Percentiles rank a stretch among this genome's conserved stretches.
Conservation (phyloP, 176 grass and related monocot species). For the Leersia perrieri region DNA sequence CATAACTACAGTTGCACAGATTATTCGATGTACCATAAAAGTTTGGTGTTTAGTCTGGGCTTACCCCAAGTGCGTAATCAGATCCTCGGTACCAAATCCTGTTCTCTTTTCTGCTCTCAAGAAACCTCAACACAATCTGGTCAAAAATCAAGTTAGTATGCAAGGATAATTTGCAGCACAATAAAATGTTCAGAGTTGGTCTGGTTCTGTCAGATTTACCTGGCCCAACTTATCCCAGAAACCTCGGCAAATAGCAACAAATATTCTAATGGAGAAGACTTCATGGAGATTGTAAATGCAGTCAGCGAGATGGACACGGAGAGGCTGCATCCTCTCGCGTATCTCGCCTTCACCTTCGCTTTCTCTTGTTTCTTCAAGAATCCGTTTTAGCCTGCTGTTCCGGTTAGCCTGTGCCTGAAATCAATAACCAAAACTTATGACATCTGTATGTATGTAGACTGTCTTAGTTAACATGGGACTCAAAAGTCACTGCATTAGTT, state of each 20-base stretch:
- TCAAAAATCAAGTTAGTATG: slow-evolving; percentile 20
- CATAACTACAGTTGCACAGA: background rate
- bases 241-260: slow-evolving; percentile 83
- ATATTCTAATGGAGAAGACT: slow-evolving; percentile 83
- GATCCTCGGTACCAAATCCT: slow-evolving; percentile 87
- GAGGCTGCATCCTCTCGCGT: slow-evolving; percentile 74
- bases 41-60: background rate
- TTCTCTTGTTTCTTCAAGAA: slow-evolving; percentile 90
- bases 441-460: background rate
- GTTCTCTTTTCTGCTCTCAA: slow-evolving; percentile 97
- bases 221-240: slow-evolving; percentile 91
- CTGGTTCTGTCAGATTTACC: slow-evolving; percentile 41
- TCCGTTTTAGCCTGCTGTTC: slow-evolving; percentile 67
- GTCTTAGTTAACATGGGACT: background rate
- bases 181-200: background rate
- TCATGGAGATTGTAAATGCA: slow-evolving; percentile 76
- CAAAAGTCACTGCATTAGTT: background rate
- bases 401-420: slow-evolving; percentile 69
- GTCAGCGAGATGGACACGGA: slow-evolving; percentile 67
- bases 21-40: background rate
- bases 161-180: background rate
- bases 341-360: slow-evolving; percentile 77
- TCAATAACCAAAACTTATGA: slow-evolving; percentile 10
- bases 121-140: slow-evolving; percentile 81
- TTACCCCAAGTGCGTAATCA: slow-evolving; percentile 80